Base-by-base conservation (phyloP, 768 basidiomycete species). In the Lactifluus hygrophoroides region DNA sequence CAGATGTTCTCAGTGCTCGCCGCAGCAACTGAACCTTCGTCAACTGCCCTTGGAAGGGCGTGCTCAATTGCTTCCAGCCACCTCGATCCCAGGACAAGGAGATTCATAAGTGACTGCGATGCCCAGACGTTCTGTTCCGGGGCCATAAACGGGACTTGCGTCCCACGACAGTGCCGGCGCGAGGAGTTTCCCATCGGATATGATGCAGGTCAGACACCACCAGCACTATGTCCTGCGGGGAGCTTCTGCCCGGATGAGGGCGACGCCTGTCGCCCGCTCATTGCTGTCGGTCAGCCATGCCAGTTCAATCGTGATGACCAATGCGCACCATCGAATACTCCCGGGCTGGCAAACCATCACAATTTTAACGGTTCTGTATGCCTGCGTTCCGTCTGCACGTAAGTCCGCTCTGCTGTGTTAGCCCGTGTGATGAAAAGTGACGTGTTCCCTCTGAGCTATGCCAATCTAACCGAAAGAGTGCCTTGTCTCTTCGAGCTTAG, bases 401-500 rank as follows among this genome's bases (percentile, higher is more conserved):
- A 32, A 35, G 63, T 32, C 7, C 42, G 13, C 10, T 45, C 40
- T 23, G 46, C 27, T 27, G 5, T 11, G 23, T 37, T 40, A n/a
- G 13, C 27, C 28, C 11, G 51, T 68, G 40, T 38, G 25, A 37
- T 34, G 17, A 30, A 1, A 11, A 30, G 11, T 17, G 49, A 13
- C 11, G 32, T 32, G 19, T 17, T 32, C 10, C 21, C 11, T 54
- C 25, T 30, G 54, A 74, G 75, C 61, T 74, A 68, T 57, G 72
- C 76, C 14, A 74, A 78, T 60, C 70, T 69, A 27, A 72, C 74
- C 9, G 57, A 73, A 11, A 74, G 71, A 17, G 64, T 70, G 56
- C 62, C 71, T 34, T 78, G 77, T 60, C 56, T 70, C 5, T 67
- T 70, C 21, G 76, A 77, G 51, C 74, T 76, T 62, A 72, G 69